A percentile compares a stretch with the other conserved stretches of the same genome.
These are phyloP conservation scores for Casuarina equisetifolia DNA, from an alignment of 306 rosid species.

Conservation along the genomic window DNA sequence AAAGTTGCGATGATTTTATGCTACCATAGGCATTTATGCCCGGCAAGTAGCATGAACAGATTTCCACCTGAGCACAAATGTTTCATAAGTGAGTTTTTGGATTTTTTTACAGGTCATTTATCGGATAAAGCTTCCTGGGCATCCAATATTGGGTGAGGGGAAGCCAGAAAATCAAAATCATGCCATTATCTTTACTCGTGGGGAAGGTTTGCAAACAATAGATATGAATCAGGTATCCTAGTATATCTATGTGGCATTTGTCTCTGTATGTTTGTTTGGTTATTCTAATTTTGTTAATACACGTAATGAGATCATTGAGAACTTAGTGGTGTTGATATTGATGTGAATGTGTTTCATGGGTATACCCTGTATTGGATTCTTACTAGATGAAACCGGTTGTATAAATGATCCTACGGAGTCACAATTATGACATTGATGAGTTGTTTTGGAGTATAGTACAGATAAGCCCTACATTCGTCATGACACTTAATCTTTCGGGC, in stretches of 20 bases:
- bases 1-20: not conserved
- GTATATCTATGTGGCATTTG: slow-evolving; percentile 6
- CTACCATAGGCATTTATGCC: slow-evolving; percentile 3
- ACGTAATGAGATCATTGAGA: not conserved
- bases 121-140: slow-evolving; percentile 93
- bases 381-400: no score
- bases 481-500: not conserved
- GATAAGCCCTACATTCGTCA: no score
- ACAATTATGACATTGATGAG: no score
- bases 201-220: slow-evolving; percentile 95
- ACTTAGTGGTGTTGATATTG: not conserved
- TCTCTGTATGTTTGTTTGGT: not conserved
- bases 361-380: no score
- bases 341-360: no score
- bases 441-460: no score
- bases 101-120: slow-evolving; percentile 63
- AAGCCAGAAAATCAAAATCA: slow-evolving; percentile 99
- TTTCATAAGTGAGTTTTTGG: slow-evolving; percentile 25
- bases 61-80: not conserved
- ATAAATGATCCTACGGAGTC: no score
- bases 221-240: slow-evolving; percentile 92
- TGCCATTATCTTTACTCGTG: slow-evolving; percentile 97
- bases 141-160: slow-evolving; percentile 92
- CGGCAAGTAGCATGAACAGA: not conserved
- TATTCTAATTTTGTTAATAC: not conserved